Conservation (phyloP, 805 yeast species). For the Candida fluviatilis region DNA sequence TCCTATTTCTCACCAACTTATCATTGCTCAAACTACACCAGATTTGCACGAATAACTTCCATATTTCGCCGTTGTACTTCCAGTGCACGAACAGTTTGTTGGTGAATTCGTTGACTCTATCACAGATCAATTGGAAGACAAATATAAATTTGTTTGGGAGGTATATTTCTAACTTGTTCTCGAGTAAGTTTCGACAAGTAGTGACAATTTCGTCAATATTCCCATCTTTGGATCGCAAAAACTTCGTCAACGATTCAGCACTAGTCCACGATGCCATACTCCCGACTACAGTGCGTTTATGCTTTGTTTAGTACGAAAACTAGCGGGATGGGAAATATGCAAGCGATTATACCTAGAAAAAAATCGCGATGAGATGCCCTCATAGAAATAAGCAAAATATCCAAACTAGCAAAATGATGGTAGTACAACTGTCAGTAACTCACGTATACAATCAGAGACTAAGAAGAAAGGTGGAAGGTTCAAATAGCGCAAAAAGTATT, state of each 20-base stretch:
- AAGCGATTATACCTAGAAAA: neutral
- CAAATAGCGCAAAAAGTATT: neutral
- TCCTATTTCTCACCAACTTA: slow-evolving; percentile 30
- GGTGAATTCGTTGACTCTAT: slow-evolving; percentile 53
- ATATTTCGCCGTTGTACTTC: slow-evolving; percentile 39
- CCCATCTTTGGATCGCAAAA: slow-evolving; percentile 51
- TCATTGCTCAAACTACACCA: slow-evolving; percentile 28
- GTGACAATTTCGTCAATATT: slow-evolving; percentile 38
- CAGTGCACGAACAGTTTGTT: slow-evolving; percentile 32
- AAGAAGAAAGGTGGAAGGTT: too few relatives aligned
- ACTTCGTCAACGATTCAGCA: slow-evolving; percentile 51
- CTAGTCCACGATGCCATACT: slow-evolving; percentile 7
- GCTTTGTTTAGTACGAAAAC: neutral
- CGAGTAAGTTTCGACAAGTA: slow-evolving; percentile 18
- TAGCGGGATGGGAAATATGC: neutral
- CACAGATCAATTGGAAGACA: slow-evolving; percentile 55
- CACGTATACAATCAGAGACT: too few relatives aligned
- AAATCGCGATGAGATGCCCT: slow-evolving; percentile 4
- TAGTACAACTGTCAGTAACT: too few relatives aligned
- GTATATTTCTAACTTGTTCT: slow-evolving; percentile 30
- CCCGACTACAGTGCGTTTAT: slow-evolving; percentile 1
- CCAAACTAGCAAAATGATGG: too few relatives aligned
- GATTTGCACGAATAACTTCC: slow-evolving; percentile 46
- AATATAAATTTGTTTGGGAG: slow-evolving; percentile 56
- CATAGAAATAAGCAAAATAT: too few relatives aligned